phyloP scores from a whole-genome alignment of 2,329 filamentous ascomycete species.

The Fusarium xylarioides region DNA sequence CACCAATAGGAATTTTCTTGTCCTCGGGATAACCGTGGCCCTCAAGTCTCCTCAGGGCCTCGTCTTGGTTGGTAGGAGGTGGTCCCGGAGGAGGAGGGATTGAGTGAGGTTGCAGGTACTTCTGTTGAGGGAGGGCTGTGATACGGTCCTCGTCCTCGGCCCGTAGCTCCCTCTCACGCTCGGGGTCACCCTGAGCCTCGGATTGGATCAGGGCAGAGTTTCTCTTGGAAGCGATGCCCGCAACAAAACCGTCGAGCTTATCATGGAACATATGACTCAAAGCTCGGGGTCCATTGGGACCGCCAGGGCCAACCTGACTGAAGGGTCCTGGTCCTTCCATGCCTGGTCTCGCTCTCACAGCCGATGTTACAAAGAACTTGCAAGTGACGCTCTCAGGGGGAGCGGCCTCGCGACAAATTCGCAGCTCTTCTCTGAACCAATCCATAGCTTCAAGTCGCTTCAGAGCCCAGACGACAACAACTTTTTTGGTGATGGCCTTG shows the following conservation, averaged over 20 bases:
- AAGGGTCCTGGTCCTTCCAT: constrained; percentile 58
- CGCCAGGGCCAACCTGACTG: constrained; percentile 31
- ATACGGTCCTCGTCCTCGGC: constrained; percentile 86
- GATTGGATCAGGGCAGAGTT: constrained; percentile 85
- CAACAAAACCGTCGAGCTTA: constrained; percentile 86
- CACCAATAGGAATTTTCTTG: constrained; percentile 45
- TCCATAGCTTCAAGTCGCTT: constrained; percentile 94
- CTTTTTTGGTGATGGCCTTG: constrained; percentile 89
- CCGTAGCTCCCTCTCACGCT: constrained; percentile 81
- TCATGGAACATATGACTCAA: constrained; percentile 83
- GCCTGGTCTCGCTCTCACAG: constrained; percentile 53
- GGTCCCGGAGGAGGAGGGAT: constrained; percentile 44
- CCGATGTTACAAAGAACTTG: constrained; percentile 91
- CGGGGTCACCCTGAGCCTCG: constrained; percentile 80
- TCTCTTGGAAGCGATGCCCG: constrained; percentile 85
- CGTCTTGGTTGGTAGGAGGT: constrained; percentile 50
- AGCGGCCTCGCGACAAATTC: constrained; percentile 89
- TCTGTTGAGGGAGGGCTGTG: constrained; percentile 78
- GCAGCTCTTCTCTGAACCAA: constrained; percentile 95
- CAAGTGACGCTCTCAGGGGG: constrained; percentile 89
- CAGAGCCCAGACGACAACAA: constrained; percentile 93
- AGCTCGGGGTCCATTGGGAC: constrained; percentile 56
- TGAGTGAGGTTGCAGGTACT: constrained; percentile 67
- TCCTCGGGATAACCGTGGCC: constrained; percentile 58
- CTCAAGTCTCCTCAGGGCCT: constrained; percentile 60